phyloP scores from a whole-genome alignment of 768 basidiomycete genomes.

The Suillus plorans region DNA sequence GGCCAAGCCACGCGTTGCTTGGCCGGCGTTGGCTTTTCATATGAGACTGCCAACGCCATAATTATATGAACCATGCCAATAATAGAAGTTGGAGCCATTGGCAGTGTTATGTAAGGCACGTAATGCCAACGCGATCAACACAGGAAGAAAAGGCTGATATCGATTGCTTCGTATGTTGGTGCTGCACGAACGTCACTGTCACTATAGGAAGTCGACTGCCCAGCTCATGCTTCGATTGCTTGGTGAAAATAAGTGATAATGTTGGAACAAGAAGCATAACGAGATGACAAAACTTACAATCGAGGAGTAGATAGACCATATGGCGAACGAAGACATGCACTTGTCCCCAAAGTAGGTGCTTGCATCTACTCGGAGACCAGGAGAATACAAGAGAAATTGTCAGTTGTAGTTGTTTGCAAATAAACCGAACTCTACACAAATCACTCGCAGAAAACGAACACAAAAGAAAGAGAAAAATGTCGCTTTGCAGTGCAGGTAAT shows the following conservation, averaged over 20 bases:
- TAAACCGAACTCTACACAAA: background rate
- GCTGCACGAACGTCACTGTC: background rate
- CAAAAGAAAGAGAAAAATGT: no score
- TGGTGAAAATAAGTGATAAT: background rate
- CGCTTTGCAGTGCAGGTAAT: background rate
- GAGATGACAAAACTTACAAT: background rate
- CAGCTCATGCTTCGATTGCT: background rate
- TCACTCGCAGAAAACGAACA: background rate
- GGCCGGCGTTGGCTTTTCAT: constrained; percentile 1
- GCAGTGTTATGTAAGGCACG: background rate
- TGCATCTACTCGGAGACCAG: background rate
- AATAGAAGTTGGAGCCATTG: background rate
- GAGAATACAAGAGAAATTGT: background rate
- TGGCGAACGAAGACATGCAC: background rate
- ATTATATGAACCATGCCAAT: background rate
- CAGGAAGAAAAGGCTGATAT: background rate
- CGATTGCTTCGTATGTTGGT: background rate
- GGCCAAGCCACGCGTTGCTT: background rate
- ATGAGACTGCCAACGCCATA: background rate
- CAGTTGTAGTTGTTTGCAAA: background rate
- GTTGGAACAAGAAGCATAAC: background rate
- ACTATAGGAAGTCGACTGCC: no score
- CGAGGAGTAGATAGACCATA: background rate
- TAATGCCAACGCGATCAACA: background rate
- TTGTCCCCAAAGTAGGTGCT: background rate